Conservation (phyloP, 208 protist genomes). For the Lotmaria passim region DNA sequence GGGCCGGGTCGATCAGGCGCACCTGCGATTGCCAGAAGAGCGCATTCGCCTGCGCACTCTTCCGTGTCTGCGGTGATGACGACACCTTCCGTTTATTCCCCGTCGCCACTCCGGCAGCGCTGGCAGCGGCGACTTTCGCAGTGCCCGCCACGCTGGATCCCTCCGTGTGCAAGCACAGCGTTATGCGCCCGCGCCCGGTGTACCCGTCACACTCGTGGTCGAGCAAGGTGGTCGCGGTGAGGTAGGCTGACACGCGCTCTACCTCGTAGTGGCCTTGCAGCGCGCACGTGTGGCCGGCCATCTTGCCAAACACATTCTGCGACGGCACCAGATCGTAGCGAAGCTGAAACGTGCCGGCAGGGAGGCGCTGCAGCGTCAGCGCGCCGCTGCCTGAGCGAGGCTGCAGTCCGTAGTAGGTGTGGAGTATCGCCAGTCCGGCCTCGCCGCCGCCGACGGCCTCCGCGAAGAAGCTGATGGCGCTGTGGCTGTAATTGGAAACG, state of each 20-base stretch:
- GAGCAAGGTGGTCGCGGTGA: constrained; percentile 67
- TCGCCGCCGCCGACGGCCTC: constrained; percentile 6
- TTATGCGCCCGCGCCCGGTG: constrained; percentile 62
- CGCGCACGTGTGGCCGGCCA: constrained; percentile 63
- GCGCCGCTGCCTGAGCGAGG: constrained; percentile 47
- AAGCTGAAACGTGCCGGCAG: constrained; percentile 64
- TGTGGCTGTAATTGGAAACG: constrained; percentile 41
- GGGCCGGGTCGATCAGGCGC: constrained; percentile 48
- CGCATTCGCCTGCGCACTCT: constrained; percentile 5
- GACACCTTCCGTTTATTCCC: no score
- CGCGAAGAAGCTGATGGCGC: neutral
- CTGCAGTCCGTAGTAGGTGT: constrained; percentile 49
- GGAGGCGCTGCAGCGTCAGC: constrained; percentile 52
- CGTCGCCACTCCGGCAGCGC: neutral
- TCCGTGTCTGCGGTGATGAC: neutral
- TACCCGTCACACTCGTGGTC: constrained; percentile 92
- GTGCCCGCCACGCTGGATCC: neutral
- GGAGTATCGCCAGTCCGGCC: constrained; percentile 1
- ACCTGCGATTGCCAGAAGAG: constrained; percentile 49
- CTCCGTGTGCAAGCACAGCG: constrained; percentile 80
- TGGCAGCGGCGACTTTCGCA: neutral
- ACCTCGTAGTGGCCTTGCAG: constrained; percentile 52
- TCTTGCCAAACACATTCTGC: constrained; percentile 68
- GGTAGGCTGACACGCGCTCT: constrained; percentile 82
- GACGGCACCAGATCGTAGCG: constrained; percentile 79